A percentile compares a stretch with the other conserved stretches of the same genome.
These are phyloP conservation scores for Beauveria varroae DNA, from an alignment of 2,329 filamentous ascomycete species.

Conservation along the genomic window DNA sequence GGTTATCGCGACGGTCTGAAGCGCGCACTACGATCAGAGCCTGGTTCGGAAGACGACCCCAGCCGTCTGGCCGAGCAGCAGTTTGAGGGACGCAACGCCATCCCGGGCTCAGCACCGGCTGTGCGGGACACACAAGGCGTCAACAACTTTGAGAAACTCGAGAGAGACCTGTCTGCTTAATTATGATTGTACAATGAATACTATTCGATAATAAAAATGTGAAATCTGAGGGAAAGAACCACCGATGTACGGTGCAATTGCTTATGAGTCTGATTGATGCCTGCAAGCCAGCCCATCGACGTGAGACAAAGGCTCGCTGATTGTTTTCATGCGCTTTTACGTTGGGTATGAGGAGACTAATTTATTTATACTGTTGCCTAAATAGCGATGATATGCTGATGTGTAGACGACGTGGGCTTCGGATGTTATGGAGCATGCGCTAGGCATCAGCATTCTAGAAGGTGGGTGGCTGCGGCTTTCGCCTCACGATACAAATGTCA, in stretches of 20 bases:
- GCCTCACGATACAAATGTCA: not conserved
- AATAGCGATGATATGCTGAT: not conserved
- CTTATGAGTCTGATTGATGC: not conserved
- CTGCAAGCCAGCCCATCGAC: not conserved
- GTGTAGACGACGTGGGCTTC: not conserved
- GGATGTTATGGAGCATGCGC: conserved; percentile 1
- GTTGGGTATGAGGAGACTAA: too few species aligned
- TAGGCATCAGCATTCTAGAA: conserved; percentile 3
- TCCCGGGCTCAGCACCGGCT: not conserved
- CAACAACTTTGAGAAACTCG: not conserved
- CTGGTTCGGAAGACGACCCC: conserved; percentile 42
- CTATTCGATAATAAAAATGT: not conserved
- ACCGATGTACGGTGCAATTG: not conserved
- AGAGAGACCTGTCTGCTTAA: not conserved
- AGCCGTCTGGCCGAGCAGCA: conserved; percentile 36
- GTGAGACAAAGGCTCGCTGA: not conserved
- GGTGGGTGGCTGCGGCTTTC: not conserved
- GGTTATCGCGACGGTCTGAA: conserved; percentile 28
- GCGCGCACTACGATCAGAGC: conserved; percentile 34
- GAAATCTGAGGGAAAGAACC: too few species aligned
- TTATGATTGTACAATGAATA: not conserved
- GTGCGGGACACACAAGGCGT: not conserved
- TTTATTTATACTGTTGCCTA: conserved; percentile 1
- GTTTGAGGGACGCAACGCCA: conserved; percentile 22
- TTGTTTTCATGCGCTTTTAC: not conserved